These are phyloP conservation scores for Neocallimastix lanati DNA, from an alignment of 192 early-diverging fungal genomes.

Conservation along the genomic window DNA sequence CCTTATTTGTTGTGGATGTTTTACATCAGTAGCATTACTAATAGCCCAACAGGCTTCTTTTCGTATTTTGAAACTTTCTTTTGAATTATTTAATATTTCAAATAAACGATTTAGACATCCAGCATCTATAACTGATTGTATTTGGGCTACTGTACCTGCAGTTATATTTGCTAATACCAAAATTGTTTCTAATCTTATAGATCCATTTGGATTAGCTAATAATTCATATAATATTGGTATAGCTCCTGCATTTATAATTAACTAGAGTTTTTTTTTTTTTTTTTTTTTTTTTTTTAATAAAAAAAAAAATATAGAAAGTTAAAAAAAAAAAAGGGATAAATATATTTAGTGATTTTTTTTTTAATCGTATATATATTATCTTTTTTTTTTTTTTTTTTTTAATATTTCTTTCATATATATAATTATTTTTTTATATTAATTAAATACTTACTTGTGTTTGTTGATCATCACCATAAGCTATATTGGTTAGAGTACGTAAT, in stretches of 20 bases:
- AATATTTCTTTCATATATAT: too few species aligned
- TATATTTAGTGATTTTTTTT: too few species aligned
- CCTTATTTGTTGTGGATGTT: conserved; percentile 13
- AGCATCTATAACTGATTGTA: conserved; percentile 21
- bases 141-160: conserved; percentile 19
- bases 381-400: too few species aligned
- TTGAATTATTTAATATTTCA: conserved; percentile 9
- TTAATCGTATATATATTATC: too few species aligned
- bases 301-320: too few species aligned
- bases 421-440: too few species aligned
- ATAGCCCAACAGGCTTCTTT: conserved; percentile 34
- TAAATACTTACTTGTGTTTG: conserved; percentile 66
- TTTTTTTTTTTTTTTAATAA: too few species aligned
- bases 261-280: too few species aligned
- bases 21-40: conserved; percentile 17
- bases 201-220: conserved; percentile 50
- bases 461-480: conserved; percentile 82
- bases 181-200: conserved; percentile 24
- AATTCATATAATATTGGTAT: conserved; percentile 83
- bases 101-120: conserved; percentile 20
- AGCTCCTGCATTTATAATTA: conserved; percentile 73
- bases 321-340: too few species aligned
- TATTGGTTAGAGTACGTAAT: conserved; percentile 86
- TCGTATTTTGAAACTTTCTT: conserved; percentile 35
- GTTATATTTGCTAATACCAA: conserved; percentile 31